A percentile compares a stretch with the other conserved stretches of the same genome.
Evolutionary conservation across 2,329 filamentous ascomycete genomes (phyloP).

Genomic region (Ophiostoma montium): DNA sequence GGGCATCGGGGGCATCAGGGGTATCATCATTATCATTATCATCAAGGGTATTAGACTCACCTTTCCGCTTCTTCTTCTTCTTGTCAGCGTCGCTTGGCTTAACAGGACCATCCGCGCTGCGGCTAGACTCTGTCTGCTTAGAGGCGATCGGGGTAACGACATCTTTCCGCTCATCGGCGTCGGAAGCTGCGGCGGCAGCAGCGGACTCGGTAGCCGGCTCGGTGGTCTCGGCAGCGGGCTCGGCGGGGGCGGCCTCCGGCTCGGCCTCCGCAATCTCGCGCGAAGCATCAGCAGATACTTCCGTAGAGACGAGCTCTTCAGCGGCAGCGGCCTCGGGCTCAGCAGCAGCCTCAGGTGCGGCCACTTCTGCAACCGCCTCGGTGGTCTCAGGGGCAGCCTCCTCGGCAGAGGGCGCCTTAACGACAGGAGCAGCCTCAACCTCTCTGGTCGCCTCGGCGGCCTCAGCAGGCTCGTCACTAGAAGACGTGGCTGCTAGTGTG

Average conservation of each 20-base stretch:
- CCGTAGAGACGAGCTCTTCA: too few relatives aligned
- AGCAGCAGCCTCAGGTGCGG: background rate
- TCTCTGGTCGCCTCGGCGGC: background rate
- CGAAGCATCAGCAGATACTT: background rate
- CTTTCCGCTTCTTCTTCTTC: background rate
- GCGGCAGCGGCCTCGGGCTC: background rate
- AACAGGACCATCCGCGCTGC: background rate
- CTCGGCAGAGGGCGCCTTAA: too few relatives aligned
- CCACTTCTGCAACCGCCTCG: background rate
- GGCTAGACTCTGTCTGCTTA: background rate
- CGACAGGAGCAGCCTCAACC: background rate
- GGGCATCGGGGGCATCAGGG: slow-evolving; percentile 1
- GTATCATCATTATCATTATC: slow-evolving; percentile 2
- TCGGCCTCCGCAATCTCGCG: background rate
- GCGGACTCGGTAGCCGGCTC: background rate
- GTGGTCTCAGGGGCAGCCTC: background rate
- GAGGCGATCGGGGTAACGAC: background rate
- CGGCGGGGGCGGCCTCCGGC: too few relatives aligned
- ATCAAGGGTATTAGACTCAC: background rate
- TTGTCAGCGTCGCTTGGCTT: background rate
- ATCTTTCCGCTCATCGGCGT: background rate
- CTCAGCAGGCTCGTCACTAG: background rate
- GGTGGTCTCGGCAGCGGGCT: background rate
- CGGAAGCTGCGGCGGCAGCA: background rate
- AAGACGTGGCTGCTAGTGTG: background rate